phyloP scores from a whole-genome alignment of 2,329 filamentous ascomycete species.

The Fusarium agapanthi region DNA sequence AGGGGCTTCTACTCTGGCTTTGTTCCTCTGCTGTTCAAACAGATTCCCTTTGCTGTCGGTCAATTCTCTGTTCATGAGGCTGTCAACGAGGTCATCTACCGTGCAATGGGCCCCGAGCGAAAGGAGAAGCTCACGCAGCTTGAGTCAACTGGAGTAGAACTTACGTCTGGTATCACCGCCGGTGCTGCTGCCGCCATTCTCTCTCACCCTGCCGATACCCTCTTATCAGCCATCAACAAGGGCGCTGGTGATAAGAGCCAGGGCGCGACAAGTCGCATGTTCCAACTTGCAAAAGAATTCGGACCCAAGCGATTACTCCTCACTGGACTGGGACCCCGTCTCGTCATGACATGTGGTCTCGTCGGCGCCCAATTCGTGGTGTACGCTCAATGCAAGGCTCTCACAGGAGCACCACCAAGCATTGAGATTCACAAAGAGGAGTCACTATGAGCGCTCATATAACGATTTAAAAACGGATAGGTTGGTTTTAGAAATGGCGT shows the following conservation, averaged over 20 bases:
- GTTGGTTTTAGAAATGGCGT: slow-evolving; percentile 12
- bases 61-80: slow-evolving; percentile 97
- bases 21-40: slow-evolving; percentile 85
- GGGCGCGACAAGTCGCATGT: slow-evolving; percentile 60
- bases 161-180: slow-evolving; percentile 85
- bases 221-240: slow-evolving; percentile 65
- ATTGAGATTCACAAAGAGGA: slow-evolving; percentile 64
- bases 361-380: slow-evolving; percentile 65
- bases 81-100: slow-evolving; percentile 80
- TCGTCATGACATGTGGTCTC: slow-evolving; percentile 63
- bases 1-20: slow-evolving; percentile 92
- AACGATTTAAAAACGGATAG: neutral
- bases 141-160: slow-evolving; percentile 83
- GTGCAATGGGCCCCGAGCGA: slow-evolving; percentile 67
- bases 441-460: slow-evolving; percentile 30
- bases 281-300: slow-evolving; percentile 60
- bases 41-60: slow-evolving; percentile 92
- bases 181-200: slow-evolving; percentile 89
- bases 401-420: slow-evolving; percentile 60
- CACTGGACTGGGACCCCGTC: slow-evolving; percentile 59
- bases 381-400: slow-evolving; percentile 62
- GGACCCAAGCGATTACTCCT: slow-evolving; percentile 58
- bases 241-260: slow-evolving; percentile 59
- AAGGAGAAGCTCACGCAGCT: slow-evolving; percentile 75
- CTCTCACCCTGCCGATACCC: slow-evolving; percentile 84